These are phyloP conservation scores for Botrytis medusae DNA, from an alignment of 2,329 filamentous ascomycete genomes.

Conservation along the genomic window DNA sequence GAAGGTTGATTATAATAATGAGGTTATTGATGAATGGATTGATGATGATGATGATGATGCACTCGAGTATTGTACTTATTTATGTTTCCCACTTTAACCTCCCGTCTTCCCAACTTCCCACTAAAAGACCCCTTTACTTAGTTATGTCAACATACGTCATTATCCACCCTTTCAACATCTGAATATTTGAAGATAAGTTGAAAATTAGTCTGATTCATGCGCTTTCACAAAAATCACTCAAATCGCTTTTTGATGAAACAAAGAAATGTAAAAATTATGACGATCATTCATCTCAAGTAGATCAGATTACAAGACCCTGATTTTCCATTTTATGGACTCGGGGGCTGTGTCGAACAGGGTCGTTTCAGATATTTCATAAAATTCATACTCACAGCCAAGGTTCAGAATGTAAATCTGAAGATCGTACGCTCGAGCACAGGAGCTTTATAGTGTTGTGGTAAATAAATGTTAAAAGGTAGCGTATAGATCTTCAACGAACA, in stretches of 20 bases:
- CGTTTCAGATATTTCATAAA: not conserved
- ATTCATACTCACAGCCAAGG: not conserved
- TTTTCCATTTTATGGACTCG: not conserved
- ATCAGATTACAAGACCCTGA: conserved; percentile 3
- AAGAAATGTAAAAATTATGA: not conserved
- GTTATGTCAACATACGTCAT: not conserved
- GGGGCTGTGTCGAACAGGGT: not conserved
- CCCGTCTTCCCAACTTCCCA: not conserved
- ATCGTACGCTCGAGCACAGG: not conserved
- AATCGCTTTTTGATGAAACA: not conserved
- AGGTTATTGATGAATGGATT: not conserved
- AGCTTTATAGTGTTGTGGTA: not conserved
- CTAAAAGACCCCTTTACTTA: not conserved
- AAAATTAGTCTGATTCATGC: not conserved
- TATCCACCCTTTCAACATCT: not conserved
- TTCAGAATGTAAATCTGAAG: not conserved
- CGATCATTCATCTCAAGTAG: conserved; percentile 10
- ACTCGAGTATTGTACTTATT: not conserved
- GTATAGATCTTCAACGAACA: conserved; percentile 1
- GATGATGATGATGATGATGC: not conserved
- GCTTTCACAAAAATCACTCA: not conserved
- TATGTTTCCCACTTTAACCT: not conserved
- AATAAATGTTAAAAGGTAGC: not conserved
- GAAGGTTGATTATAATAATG: not conserved
- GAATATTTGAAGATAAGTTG: not conserved